Percentiles rank a stretch among this genome's conserved stretches.
These are phyloP conservation scores for Apiotrichum montevideense DNA, from an alignment of 1,284 basidiomycete genomes.

Conservation along the genomic window DNA sequence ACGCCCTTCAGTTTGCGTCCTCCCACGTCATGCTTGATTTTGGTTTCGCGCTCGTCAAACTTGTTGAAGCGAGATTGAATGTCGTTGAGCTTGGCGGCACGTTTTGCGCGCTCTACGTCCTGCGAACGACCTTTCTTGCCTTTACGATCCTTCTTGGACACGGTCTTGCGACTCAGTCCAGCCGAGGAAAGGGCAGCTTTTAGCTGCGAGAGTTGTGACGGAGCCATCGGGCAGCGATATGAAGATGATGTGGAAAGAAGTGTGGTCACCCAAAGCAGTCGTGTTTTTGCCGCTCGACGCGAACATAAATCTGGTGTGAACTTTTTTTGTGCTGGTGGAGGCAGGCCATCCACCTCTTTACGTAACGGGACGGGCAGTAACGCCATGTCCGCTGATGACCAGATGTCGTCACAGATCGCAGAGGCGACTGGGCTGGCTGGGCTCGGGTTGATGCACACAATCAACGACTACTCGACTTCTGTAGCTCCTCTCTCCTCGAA, in stretches of 20 bases:
- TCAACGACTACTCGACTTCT: too few species aligned
- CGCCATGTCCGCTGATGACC: too few species aligned
- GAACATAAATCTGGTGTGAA: too few species aligned
- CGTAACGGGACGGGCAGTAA: too few species aligned
- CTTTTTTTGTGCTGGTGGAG: too few species aligned
- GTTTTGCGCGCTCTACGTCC: slow-evolving; percentile 72
- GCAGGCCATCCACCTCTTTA: too few species aligned
- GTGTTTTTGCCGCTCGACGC: too few species aligned
- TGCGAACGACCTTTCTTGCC: slow-evolving; percentile 54
- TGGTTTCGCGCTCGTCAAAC: slow-evolving; percentile 86
- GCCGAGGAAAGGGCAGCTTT: slow-evolving; percentile 73
- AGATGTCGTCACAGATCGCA: too few species aligned
- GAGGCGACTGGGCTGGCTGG: too few species aligned
- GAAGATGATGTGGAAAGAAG: too few species aligned
- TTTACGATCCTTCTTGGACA: slow-evolving; percentile 51
- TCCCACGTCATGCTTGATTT: slow-evolving; percentile 81
- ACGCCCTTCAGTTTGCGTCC: slow-evolving; percentile 80
- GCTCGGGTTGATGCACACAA: too few species aligned
- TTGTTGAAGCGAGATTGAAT: slow-evolving; percentile 84
- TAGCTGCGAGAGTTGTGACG: slow-evolving; percentile 76
- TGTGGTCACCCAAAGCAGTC: neutral
- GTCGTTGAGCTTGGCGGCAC: slow-evolving; percentile 69
- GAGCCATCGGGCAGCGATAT: slow-evolving; percentile 31
- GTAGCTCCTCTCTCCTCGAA: too few species aligned
- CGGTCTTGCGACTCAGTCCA: slow-evolving; percentile 59